Evolutionary conservation across 164 flowering plant genomes (phyloP).

Genomic region (Vitis cinerea): DNA sequence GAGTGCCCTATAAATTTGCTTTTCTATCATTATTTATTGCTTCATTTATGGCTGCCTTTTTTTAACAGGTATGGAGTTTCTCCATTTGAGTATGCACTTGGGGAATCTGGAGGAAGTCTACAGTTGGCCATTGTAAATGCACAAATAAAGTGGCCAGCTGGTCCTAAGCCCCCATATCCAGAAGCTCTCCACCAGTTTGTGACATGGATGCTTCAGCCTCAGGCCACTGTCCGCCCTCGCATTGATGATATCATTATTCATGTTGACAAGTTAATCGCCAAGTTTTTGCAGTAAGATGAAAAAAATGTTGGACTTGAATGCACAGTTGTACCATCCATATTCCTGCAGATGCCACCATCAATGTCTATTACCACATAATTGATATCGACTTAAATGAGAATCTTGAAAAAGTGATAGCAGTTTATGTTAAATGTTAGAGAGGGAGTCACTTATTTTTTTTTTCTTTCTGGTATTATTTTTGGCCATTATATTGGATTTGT

Average conservation of each 20-base stretch:
- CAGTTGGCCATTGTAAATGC: slow-evolving; percentile 89
- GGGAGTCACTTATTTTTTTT: no score
- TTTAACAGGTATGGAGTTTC: slow-evolving; percentile 80
- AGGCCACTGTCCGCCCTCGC: slow-evolving; percentile 76
- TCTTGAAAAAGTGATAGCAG: no score
- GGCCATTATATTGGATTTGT: no score
- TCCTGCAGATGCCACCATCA: no score
- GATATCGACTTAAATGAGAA: no score
- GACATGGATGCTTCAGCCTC: slow-evolving; percentile 97
- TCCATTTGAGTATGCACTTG: slow-evolving; percentile 93
- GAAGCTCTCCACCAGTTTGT: slow-evolving; percentile 88
- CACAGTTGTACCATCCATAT: no score
- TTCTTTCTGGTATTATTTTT: no score
- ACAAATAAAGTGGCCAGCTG: slow-evolving; percentile 90
- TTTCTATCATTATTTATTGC: neutral
- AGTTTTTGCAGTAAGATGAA: slow-evolving; percentile 42
- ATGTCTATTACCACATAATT: no score
- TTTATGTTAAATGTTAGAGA: no score
- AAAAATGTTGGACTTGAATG: no score
- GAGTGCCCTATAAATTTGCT: no score
- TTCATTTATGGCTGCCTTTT: slow-evolving; percentile 1
- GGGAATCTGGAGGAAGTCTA: slow-evolving; percentile 90
- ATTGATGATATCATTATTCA: slow-evolving; percentile 87
- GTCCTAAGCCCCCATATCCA: slow-evolving; percentile 86
- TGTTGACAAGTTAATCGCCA: slow-evolving; percentile 80